Conservation (phyloP, 2,329 filamentous ascomycete genomes). For the Botrytis paeoniae region DNA sequence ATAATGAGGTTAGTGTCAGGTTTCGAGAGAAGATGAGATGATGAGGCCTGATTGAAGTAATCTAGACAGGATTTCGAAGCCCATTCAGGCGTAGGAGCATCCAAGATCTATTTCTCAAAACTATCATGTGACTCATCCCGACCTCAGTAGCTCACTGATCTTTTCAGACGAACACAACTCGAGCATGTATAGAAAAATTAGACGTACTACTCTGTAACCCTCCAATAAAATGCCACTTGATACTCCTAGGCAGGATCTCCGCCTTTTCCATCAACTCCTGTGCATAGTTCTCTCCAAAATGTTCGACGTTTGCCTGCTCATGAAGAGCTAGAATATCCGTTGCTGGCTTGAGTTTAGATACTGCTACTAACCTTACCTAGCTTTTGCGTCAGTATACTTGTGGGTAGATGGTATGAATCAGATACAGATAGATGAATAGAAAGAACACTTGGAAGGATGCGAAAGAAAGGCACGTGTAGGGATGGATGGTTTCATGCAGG, state of each 20-base stretch:
- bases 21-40: background rate
- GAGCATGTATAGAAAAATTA: constrained; percentile 7
- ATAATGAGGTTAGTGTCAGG: background rate
- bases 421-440: background rate
- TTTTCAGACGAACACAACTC: too few species aligned
- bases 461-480: background rate
- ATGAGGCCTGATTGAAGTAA: accelerated
- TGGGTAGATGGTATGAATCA: background rate
- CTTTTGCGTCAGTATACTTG: constrained; percentile 23
- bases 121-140: constrained; percentile 10
- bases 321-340: constrained; percentile 87
- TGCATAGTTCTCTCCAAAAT: constrained; percentile 97
- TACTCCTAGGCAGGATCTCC: constrained; percentile 67
- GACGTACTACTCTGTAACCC: constrained; percentile 72
- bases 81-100: background rate
- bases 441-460: background rate
- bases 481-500: background rate
- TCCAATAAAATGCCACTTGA: constrained; percentile 97
- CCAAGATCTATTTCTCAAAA: background rate
- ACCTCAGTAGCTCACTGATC: background rate
- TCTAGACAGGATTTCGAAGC: background rate
- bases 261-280: constrained; percentile 89
- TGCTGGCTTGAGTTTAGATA: constrained; percentile 93
- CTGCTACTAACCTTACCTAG: constrained; percentile 82
- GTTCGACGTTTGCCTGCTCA: constrained; percentile 55